Percentiles rank a stretch among this genome's conserved stretches.
Conservation (phyloP, 257 asterid genomes). For the Ophiorrhiza pumila region DNA sequence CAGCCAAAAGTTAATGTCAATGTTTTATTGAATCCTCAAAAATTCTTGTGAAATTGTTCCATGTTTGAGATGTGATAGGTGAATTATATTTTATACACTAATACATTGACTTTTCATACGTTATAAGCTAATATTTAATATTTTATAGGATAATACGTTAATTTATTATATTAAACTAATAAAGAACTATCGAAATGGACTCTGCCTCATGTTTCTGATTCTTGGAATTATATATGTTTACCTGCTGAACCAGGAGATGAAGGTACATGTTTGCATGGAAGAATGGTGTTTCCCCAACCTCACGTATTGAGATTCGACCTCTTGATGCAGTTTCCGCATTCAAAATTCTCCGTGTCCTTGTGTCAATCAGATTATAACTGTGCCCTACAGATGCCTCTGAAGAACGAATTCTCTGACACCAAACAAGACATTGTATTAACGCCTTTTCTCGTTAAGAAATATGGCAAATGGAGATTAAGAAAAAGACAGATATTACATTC, state of each 20-base stretch:
- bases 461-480: not conserved
- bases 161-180: not conserved
- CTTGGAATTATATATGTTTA: constrained; percentile 21
- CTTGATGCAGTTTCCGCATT: constrained; percentile 86
- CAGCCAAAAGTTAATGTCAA: constrained; percentile 12
- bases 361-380: constrained; percentile 73
- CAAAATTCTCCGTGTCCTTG: constrained; percentile 57
- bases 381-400: constrained; percentile 75
- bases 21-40: not conserved
- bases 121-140: too few relatives aligned
- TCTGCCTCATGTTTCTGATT: not conserved
- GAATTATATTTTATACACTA: too few relatives aligned
- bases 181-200: not conserved
- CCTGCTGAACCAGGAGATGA: constrained; percentile 85
- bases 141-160: too few relatives aligned
- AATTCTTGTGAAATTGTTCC: too few relatives aligned
- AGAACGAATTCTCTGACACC: constrained; percentile 60
- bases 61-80: too few relatives aligned
- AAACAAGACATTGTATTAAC: constrained; percentile 17
- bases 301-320: constrained; percentile 53
- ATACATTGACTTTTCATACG: too few relatives aligned
- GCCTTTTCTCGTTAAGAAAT: not conserved
- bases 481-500: constrained; percentile 35
- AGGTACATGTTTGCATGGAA: constrained; percentile 90
- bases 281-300: constrained; percentile 61